phyloP scores from a whole-genome alignment of 2,329 filamentous ascomycete genomes.

The Cladophialophora psammophila region DNA sequence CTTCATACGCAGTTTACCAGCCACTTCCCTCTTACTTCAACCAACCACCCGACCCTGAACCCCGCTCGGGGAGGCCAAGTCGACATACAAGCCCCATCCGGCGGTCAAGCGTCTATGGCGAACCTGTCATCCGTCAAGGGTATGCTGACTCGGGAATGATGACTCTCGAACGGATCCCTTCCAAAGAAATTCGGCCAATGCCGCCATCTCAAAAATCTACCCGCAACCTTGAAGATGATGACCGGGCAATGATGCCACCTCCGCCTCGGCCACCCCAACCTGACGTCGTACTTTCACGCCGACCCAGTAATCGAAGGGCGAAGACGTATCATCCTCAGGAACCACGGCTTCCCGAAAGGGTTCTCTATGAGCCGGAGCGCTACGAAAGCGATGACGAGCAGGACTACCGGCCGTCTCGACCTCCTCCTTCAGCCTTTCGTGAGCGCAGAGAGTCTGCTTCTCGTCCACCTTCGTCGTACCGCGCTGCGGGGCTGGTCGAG shows the following conservation, averaged over 20 bases:
- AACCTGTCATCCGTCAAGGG: conserved; percentile 32
- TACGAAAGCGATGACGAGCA: conserved; percentile 29
- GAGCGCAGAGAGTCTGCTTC: conserved; percentile 34
- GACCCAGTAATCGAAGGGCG: conserved; percentile 34
- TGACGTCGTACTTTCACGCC: conserved; percentile 22
- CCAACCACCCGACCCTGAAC: conserved; percentile 19
- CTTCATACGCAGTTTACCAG: conserved; percentile 25
- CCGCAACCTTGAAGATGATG: conserved; percentile 31
- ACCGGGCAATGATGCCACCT: conserved; percentile 37
- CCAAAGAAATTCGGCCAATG: conserved; percentile 27
- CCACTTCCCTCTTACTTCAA: conserved; percentile 25
- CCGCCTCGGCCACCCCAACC: conserved; percentile 32
- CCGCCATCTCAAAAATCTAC: conserved; percentile 29
- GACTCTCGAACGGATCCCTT: conserved; percentile 21
- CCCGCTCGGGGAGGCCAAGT: conserved; percentile 26
- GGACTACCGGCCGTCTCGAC: conserved; percentile 24
- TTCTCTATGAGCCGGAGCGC: conserved; percentile 23
- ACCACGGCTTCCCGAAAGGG: conserved; percentile 18
- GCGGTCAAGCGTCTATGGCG: conserved; percentile 26
- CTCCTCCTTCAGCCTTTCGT: conserved; percentile 21
- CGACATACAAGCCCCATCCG: conserved; percentile 30
- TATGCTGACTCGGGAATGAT: conserved; percentile 14
- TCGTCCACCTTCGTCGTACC: conserved; percentile 37
- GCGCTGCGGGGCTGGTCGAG: conserved; percentile 21
- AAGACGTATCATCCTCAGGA: conserved; percentile 34